These are phyloP conservation scores for Eugenia klotzschiana DNA, from an alignment of 441 rosid species.

Conservation along the genomic window DNA sequence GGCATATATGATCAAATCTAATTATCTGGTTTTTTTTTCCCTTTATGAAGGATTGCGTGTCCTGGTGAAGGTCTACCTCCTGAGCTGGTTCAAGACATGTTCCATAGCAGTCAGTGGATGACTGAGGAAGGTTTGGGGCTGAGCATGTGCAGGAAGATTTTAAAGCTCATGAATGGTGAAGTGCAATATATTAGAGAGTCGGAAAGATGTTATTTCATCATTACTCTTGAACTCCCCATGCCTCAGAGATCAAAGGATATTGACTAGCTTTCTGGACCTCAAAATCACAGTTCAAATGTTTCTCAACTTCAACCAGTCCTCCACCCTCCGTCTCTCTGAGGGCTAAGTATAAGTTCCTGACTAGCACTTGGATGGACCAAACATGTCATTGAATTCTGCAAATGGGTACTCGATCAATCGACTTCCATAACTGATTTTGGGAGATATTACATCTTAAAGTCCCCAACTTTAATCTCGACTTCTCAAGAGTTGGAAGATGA, in stretches of 20 bases:
- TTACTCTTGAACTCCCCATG: constrained; percentile 54
- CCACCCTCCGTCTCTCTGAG: neutral
- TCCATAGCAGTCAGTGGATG: constrained; percentile 63
- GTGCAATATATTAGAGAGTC: constrained; percentile 80
- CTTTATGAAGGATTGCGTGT: constrained; percentile 63
- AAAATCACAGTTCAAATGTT: neutral
- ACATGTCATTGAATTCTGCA: neutral
- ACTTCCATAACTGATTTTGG: neutral
- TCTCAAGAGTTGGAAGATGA: neutral
- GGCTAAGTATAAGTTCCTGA: neutral
- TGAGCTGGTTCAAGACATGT: constrained; percentile 88
- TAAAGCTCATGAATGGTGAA: constrained; percentile 81
- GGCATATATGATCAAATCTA: neutral
- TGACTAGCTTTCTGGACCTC: constrained; percentile 9
- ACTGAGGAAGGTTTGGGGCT: constrained; percentile 79
- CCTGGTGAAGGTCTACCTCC: constrained; percentile 90
- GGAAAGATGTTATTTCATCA: constrained; percentile 63
- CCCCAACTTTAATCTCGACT: neutral
- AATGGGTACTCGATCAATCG: neutral
- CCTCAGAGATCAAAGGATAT: constrained; percentile 15
- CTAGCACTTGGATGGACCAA: neutral
- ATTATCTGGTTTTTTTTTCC: neutral
- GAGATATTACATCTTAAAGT: neutral
- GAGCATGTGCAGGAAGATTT: constrained; percentile 80
- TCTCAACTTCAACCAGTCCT: neutral